Evolutionary conservation across 2,329 filamentous ascomycete species (phyloP).

Genomic region (Phialophora tarda): DNA sequence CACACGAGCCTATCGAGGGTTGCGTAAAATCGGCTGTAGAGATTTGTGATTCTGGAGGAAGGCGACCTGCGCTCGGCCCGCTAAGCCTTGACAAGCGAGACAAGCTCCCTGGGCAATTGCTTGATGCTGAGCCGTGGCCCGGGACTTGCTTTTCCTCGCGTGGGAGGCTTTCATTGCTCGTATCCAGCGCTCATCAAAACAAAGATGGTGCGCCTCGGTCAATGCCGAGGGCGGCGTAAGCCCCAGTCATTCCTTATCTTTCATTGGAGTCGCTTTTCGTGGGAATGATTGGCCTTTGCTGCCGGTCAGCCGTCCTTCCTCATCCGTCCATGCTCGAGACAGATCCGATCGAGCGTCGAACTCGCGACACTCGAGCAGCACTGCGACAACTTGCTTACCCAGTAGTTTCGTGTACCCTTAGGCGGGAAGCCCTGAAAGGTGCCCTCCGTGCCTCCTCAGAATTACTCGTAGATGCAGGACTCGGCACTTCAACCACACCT

Average conservation of each 20-base stretch:
- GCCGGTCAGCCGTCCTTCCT: background rate
- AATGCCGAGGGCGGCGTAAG: background rate
- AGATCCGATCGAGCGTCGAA: background rate
- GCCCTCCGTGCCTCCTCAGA: no score
- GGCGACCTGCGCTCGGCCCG: background rate
- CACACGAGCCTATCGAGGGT: background rate
- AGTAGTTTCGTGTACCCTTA: background rate
- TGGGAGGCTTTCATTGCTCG: no score
- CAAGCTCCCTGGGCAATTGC: conserved; percentile 24
- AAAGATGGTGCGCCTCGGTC: background rate
- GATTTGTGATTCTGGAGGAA: background rate
- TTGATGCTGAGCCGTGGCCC: background rate
- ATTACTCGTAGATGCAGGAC: no score
- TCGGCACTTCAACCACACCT: background rate
- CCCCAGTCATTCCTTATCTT: background rate
- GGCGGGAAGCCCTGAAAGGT: background rate
- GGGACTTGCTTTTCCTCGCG: background rate
- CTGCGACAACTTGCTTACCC: background rate
- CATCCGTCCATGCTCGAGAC: background rate
- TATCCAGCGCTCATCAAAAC: no score
- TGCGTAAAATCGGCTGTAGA: background rate
- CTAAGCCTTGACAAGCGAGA: conserved; percentile 13
- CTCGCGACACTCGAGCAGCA: background rate
- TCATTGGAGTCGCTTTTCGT: background rate
- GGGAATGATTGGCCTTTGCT: background rate